Evolutionary conservation across 441 rosid genomes (phyloP).

Genomic region (Arabidopsis lyrata): DNA sequence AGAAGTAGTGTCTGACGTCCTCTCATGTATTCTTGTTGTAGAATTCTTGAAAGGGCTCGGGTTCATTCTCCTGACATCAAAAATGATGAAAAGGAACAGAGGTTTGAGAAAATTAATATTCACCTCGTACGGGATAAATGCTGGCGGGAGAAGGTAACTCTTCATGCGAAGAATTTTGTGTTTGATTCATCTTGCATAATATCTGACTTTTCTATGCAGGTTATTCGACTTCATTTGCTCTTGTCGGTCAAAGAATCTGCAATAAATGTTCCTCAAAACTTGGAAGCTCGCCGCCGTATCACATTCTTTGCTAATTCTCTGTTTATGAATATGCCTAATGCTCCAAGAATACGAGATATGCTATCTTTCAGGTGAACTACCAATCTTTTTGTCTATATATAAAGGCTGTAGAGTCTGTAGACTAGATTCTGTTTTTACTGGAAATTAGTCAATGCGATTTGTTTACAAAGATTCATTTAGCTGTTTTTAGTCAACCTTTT

Average conservation of each 20-base stretch:
- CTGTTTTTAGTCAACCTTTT: not conserved
- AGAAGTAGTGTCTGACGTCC: conserved; percentile 22
- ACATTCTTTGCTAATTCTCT: conserved; percentile 97
- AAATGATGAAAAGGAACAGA: conserved; percentile 62
- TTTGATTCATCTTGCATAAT: conserved; percentile 21
- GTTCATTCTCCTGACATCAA: conserved; percentile 32
- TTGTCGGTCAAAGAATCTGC: conserved; percentile 98
- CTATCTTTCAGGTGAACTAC: conserved; percentile 79
- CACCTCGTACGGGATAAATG: conserved; percentile 34
- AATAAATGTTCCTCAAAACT: conserved; percentile 89
- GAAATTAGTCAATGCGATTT: conserved; percentile 10
- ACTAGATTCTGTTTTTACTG: conserved; percentile 12
- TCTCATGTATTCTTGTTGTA: conserved; percentile 42
- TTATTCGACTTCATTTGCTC: conserved; percentile 83
- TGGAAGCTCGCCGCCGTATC: conserved; percentile 98
- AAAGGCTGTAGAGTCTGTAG: not conserved
- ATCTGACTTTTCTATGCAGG: conserved; percentile 50
- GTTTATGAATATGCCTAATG: conserved; percentile 92
- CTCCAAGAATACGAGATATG: conserved; percentile 93
- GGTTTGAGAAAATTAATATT: conserved; percentile 77
- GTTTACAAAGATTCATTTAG: conserved; percentile 5
- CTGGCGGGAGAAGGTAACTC: conserved; percentile 82
- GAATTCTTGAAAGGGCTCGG: conserved; percentile 65
- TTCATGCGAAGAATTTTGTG: conserved; percentile 24
- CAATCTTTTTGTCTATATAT: conserved; percentile 2